Percentiles rank a stretch among this genome's conserved stretches.
Conservation (phyloP, 1,284 basidiomycete species). For the Neonothopanus nambi region DNA sequence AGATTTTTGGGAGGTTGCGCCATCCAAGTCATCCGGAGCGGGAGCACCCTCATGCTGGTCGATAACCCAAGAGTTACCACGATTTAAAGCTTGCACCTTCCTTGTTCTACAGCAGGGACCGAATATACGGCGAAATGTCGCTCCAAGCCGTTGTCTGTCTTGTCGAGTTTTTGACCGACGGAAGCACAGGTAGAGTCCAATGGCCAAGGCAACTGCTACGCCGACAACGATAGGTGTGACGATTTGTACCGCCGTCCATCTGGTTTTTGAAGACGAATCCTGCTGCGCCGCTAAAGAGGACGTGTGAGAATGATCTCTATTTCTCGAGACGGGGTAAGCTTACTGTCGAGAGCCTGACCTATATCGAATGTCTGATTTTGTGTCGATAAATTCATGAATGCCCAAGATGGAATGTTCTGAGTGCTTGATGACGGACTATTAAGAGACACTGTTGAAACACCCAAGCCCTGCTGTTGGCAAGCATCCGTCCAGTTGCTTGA, state of each 20-base stretch:
- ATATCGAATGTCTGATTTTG: conserved; percentile 13
- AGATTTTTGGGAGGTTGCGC: neutral
- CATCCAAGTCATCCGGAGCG: neutral
- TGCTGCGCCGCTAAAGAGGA: too few relatives aligned
- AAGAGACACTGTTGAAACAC: neutral
- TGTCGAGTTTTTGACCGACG: neutral
- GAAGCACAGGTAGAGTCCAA: conserved; percentile 23
- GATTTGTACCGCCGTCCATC: conserved; percentile 35
- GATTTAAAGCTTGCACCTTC: conserved; percentile 11
- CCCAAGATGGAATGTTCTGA: conserved; percentile 13
- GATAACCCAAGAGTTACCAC: conserved; percentile 15
- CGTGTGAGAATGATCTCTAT: conserved; percentile 20
- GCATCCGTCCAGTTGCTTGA: conserved; percentile 9
- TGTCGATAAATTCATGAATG: conserved; percentile 2
- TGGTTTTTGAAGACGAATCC: conserved; percentile 5
- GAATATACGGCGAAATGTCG: neutral
- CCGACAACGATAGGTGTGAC: conserved; percentile 32
- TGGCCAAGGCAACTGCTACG: conserved; percentile 23
- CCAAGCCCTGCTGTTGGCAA: conserved; percentile 1
- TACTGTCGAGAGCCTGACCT: conserved; percentile 9
- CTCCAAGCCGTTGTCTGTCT: neutral
- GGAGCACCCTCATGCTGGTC: conserved; percentile 9
- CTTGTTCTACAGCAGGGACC: conserved; percentile 9
- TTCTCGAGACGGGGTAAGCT: conserved; percentile 14
- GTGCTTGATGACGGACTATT: neutral